Base-by-base conservation (phyloP, 2,329 filamentous ascomycete species). In the Aulographum hederae region DNA sequence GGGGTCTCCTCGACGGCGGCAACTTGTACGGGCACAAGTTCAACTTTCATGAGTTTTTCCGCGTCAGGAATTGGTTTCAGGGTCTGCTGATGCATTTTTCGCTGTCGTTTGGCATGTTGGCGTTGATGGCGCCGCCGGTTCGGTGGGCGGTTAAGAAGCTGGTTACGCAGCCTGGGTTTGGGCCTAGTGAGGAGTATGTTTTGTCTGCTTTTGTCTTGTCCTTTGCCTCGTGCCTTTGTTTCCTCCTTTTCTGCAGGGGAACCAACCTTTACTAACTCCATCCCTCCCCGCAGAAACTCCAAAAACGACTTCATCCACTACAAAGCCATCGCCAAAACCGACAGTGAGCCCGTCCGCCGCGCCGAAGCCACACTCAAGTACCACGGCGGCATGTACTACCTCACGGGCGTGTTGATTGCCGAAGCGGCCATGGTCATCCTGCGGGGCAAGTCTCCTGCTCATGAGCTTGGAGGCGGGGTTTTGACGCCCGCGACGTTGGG, bases 401-500 rank as follows among this genome's bases (percentile, higher is more conserved):
- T 80, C 32, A 82, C 77, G 3, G 78, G 65, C 1, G 45, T 73
- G 13, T 59, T 76, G 18, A 45, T 79, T 11, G 63, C 65, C 2
- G 63, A 81, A 42, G 77, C 66, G 10, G 78, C 76, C 3, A 54
- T 67, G 25, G 70, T 71, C 0, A 56, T 85, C 19, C 54, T 82
- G 12, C 60, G 75, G 35, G 32, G 53, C 3, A 42, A 50, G 14
- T 47, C 72, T 11, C 16, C 28, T 6, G 62, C 60, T 6, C 57
- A 62, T 30, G 51, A 61, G 21, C 53, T 80, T 10, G 60, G 60
- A 2, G 78, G 78, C 13, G 78, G 78, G 3, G 56, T 81, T 16
- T 68, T 78, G 38, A 85, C 79, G 2, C 72, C 78, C 1, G 74
- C 78, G 1, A 77, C 68, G 33, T 54, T 85, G 2, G 78, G 78